A percentile compares a stretch with the other conserved stretches of the same genome.
Conservation (phyloP, 192 early-diverging fungal species). For the Entrophospora sp. region DNA sequence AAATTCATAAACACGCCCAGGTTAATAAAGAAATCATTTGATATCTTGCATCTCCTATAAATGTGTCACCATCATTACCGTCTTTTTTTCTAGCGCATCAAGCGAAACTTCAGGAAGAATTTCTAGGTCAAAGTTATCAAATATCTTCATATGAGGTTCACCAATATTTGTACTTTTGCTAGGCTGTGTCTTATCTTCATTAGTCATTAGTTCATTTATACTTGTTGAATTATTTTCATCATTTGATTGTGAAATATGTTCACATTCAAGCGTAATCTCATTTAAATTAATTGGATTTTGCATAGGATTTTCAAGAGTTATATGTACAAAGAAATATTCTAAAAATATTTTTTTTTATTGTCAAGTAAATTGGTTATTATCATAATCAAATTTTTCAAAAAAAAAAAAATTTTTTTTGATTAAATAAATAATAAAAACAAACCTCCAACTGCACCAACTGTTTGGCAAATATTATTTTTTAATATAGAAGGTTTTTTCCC, state of each 20-base stretch:
- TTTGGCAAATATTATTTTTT: conserved; percentile 38
- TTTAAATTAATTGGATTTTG: conserved; percentile 57
- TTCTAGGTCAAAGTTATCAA: conserved; percentile 55
- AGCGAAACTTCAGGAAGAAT: conserved; percentile 39
- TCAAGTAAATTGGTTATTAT: background rate
- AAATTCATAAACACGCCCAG: too few species aligned
- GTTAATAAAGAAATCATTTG: too few species aligned
- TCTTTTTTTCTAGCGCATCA: conserved; percentile 39
- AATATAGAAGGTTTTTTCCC: conserved; percentile 25
- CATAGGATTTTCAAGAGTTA: conserved; percentile 63
- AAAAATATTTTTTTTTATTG: background rate
- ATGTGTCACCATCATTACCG: too few species aligned
- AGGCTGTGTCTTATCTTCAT: conserved; percentile 25
- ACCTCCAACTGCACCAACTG: conserved; percentile 72
- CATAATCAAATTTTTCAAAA: background rate
- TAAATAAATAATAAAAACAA: background rate
- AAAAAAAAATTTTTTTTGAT: background rate
- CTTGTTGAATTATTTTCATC: conserved; percentile 19
- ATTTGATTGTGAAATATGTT: conserved; percentile 28
- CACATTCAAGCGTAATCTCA: conserved; percentile 53
- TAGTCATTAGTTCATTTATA: conserved; percentile 29
- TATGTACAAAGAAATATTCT: conserved; percentile 64
- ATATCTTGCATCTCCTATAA: too few species aligned
- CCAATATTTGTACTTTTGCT: background rate
- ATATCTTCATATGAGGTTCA: conserved; percentile 23